Percentiles rank a stretch among this genome's conserved stretches.
These are phyloP conservation scores for Salvia hispanica DNA, from an alignment of 257 asterid species.

Conservation along the genomic window DNA sequence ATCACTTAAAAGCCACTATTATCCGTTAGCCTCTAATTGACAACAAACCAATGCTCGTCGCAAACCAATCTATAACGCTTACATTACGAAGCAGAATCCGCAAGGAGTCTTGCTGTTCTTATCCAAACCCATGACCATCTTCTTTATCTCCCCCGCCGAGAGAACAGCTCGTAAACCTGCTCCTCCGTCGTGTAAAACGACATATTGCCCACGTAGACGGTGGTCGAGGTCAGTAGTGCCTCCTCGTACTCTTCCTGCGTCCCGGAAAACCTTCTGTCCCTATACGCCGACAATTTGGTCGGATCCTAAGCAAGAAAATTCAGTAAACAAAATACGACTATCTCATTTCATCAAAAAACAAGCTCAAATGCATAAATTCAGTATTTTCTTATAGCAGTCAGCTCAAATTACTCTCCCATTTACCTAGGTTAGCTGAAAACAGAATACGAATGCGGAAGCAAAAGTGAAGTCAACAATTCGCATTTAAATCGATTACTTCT, in stretches of 20 bases:
- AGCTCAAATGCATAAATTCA: background rate
- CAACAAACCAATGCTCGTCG: background rate
- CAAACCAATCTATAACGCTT: slow-evolving; percentile 30
- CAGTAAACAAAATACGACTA: background rate
- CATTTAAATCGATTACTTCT: slow-evolving; percentile 21
- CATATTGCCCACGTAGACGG: slow-evolving; percentile 87
- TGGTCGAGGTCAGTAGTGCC: slow-evolving; percentile 65
- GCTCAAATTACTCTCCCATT: slow-evolving; percentile 3
- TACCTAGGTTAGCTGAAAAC: slow-evolving; percentile 26
- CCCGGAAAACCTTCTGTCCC: slow-evolving; percentile 94
- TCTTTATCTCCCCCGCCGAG: slow-evolving; percentile 94
- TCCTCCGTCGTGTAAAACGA: slow-evolving; percentile 97
- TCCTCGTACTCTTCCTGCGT: slow-evolving; percentile 89
- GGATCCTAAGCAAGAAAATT: slow-evolving; percentile 55
- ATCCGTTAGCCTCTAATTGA: background rate
- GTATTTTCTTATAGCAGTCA: background rate
- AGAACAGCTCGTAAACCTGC: slow-evolving; percentile 89
- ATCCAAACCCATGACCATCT: slow-evolving; percentile 95
- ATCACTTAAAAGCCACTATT: slow-evolving; percentile 10
- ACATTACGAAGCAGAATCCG: slow-evolving; percentile 94
- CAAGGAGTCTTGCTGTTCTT: slow-evolving; percentile 93
- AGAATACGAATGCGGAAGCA: slow-evolving; percentile 22
- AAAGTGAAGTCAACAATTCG: slow-evolving; percentile 12
- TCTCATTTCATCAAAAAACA: background rate
- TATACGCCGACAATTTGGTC: slow-evolving; percentile 78